A percentile compares a stretch with the other conserved stretches of the same genome.
Conservation (phyloP, 1,139 yeast species). For the Spathaspora sp. region DNA sequence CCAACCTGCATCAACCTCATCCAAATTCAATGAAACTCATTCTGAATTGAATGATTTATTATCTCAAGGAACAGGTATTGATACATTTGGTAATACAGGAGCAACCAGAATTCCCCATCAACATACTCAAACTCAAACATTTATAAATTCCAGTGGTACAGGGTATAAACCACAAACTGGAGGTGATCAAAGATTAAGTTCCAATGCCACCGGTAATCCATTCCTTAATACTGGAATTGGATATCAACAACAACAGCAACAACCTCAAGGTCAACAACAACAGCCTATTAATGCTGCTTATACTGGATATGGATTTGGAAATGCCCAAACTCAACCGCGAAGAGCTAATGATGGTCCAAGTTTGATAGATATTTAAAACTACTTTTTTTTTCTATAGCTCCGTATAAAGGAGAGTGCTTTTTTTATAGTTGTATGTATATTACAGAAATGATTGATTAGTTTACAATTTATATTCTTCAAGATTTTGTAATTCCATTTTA, state of each 20-base stretch:
- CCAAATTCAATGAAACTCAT: conserved; percentile 53
- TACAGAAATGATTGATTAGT: background rate
- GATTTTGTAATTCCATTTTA: conserved; percentile 36
- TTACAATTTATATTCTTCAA: conserved; percentile 23
- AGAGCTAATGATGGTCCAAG: conserved; percentile 42
- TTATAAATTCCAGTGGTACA: conserved; percentile 85
- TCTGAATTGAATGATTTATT: conserved; percentile 70
- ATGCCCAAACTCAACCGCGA: conserved; percentile 44
- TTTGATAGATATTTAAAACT: conserved; percentile 42
- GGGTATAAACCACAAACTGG: conserved; percentile 57
- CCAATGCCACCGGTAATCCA: conserved; percentile 63
- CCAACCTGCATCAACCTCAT: conserved; percentile 30
- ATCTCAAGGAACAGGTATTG: conserved; percentile 88
- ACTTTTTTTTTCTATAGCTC: conserved; percentile 1
- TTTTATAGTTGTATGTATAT: background rate
- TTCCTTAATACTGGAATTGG: conserved; percentile 79
- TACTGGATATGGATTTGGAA: conserved; percentile 95
- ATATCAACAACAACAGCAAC: conserved; percentile 48
- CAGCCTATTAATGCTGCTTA: conserved; percentile 38
- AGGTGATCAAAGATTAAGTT: conserved; percentile 37
- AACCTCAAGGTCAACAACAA: conserved; percentile 26
- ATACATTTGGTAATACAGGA: conserved; percentile 95
- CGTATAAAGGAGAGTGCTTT: background rate
- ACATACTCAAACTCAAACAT: conserved; percentile 78
- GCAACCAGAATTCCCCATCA: conserved; percentile 89